Evolutionary conservation across 2,329 filamentous ascomycete species (phyloP).

Genomic region (Alternaria incomplexa): DNA sequence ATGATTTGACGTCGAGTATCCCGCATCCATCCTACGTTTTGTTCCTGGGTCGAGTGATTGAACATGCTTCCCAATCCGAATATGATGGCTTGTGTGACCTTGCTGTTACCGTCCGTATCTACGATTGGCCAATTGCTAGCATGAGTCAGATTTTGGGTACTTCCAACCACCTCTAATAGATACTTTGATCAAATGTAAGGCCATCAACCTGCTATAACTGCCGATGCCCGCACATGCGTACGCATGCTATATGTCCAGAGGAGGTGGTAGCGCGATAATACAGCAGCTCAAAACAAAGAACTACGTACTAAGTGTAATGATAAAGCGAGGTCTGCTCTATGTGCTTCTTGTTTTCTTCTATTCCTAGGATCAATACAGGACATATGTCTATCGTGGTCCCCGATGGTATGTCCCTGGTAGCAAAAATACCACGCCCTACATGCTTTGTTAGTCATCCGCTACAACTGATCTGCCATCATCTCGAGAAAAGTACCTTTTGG

Average conservation of each 20-base stretch:
- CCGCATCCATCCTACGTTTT: slow-evolving; percentile 64
- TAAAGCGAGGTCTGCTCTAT: slow-evolving; percentile 59
- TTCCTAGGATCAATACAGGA: slow-evolving; percentile 58
- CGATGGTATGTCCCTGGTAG: slow-evolving; percentile 53
- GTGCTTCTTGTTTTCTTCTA: slow-evolving; percentile 56
- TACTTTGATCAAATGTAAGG: neutral
- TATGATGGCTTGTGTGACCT: slow-evolving; percentile 59
- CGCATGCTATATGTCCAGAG: neutral
- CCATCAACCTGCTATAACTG: neutral
- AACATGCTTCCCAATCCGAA: slow-evolving; percentile 65
- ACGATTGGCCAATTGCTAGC: slow-evolving; percentile 53
- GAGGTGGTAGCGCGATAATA: neutral
- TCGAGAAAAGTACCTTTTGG: slow-evolving; percentile 54
- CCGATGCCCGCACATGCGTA: neutral
- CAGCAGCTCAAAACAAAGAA: neutral
- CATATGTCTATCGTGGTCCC: slow-evolving; percentile 59
- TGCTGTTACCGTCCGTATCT: slow-evolving; percentile 30
- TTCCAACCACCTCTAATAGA: neutral
- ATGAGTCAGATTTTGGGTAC: slow-evolving; percentile 9
- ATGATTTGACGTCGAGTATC: slow-evolving; percentile 55
- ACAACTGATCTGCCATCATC: neutral
- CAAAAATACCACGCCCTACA: slow-evolving; percentile 61
- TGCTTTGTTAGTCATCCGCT: neutral
- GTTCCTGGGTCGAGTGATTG: slow-evolving; percentile 59
- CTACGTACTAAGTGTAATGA: slow-evolving; percentile 62